A percentile compares a stretch with the other conserved stretches of the same genome.
Conservation (phyloP, 805 yeast species). For the Metschnikowia orientalis region DNA sequence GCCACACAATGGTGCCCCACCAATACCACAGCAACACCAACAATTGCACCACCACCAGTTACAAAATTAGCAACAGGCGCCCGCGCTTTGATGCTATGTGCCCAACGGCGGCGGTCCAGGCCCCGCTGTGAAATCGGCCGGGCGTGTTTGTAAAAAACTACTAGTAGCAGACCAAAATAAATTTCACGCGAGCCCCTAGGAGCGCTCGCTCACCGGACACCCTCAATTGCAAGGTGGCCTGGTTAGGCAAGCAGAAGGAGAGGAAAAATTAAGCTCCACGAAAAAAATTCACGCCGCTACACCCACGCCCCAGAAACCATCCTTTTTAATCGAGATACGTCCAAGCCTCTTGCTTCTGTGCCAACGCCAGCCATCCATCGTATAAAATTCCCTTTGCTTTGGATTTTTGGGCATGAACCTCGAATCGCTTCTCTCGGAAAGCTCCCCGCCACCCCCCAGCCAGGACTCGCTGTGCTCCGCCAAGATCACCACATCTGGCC, state of each 20-base stretch:
- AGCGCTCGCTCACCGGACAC: constrained; percentile 18
- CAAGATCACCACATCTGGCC: too few species aligned
- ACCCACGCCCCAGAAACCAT: constrained; percentile 7
- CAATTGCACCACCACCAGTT: too few species aligned
- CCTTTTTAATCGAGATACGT: too few species aligned
- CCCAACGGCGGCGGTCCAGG: too few species aligned
- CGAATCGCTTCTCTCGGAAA: constrained; percentile 18
- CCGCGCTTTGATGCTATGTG: too few species aligned
- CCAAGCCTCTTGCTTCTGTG: not conserved
- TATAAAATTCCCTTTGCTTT: constrained; percentile 1
- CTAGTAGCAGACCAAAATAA: constrained; percentile 1
- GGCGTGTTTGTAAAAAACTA: too few species aligned
- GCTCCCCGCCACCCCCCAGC: constrained; percentile 10
- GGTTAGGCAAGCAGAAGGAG: constrained; percentile 13
- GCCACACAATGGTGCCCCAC: too few species aligned
- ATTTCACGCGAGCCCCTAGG: constrained; percentile 9
- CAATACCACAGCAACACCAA: too few species aligned
- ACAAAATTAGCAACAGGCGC: too few species aligned
- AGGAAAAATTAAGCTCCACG: constrained; percentile 15
- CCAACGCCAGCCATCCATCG: not conserved
- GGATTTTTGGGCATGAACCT: constrained; percentile 16
- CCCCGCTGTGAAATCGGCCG: too few species aligned
- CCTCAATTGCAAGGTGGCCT: constrained; percentile 8
- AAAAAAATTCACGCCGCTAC: constrained; percentile 12
- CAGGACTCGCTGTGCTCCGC: too few species aligned